Evolutionary conservation across 2,329 filamentous ascomycete genomes (phyloP).

Genomic region (Verticillium klebahnii): DNA sequence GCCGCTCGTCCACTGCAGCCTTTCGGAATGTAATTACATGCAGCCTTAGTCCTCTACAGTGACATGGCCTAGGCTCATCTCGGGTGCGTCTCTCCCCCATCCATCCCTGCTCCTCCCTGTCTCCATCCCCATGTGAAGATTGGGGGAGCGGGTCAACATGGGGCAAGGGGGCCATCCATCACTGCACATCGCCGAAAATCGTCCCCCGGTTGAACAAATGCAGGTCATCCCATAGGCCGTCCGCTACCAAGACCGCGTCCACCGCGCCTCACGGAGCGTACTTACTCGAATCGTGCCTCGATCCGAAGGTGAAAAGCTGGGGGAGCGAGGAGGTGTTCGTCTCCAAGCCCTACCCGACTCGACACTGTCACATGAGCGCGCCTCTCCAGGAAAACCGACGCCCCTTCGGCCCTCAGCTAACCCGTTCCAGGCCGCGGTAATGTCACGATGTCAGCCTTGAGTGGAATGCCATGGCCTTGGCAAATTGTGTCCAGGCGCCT

Average conservation of each 20-base stretch:
- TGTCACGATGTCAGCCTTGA: slow-evolving; percentile 1
- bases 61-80: neutral
- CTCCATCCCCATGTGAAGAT: neutral
- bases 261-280: neutral
- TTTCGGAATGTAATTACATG: neutral
- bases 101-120: neutral
- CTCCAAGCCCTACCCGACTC: neutral
- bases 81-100: neutral
- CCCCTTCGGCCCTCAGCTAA: neutral
- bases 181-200: slow-evolving; percentile 1
- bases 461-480: slow-evolving; percentile 2
- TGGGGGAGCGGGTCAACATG: neutral
- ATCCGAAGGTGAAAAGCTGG: neutral
- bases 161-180: neutral
- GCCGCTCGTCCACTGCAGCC: neutral
- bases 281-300: neutral
- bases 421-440: slow-evolving; percentile 1
- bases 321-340: neutral
- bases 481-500: neutral
- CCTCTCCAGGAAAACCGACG: neutral
- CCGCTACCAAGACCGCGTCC: neutral
- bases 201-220: neutral
- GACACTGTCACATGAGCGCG: neutral
- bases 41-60: neutral
- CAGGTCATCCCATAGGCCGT: neutral